Evolutionary conservation across 208 protist species (phyloP), one percentile per base, ranked within the genome.

Genomic region (Trypanosoma platydactyli): DNA sequence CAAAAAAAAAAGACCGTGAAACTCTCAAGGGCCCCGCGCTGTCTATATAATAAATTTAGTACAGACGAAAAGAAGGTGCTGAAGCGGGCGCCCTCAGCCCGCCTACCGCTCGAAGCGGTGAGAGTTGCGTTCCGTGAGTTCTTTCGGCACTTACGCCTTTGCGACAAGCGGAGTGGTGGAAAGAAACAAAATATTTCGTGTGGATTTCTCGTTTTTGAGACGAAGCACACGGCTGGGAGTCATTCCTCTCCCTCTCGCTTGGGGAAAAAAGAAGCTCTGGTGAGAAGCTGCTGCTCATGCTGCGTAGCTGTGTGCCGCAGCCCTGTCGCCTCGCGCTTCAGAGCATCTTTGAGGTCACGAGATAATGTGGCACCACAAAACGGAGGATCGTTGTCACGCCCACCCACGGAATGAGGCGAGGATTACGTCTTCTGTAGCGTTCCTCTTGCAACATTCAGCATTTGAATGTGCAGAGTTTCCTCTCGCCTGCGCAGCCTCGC

Each of bases 281-380:
- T 64, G 11, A 71, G 56, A 24, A 71, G 15, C 56, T 64, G 65
- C 35, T 46, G 54, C 48, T 71, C 65, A 38, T 46, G 54, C 25
- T 35, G 44, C 33, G 63, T 58, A 2, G 56, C 35, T 7, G 24
- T 35, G 12, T 71, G 56, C 25, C 58, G 38, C 41, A 64, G 22
- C 33, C n/a, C 65, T 29, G n/a, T 35, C 11, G 65, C 65, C 48
- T 57, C 54, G 18, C 35, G 42, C 30, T 42, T 55, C n/a, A 71
- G 13, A 11, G 27, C 65, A 22, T 1, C 64, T 49, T 11, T 46
- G 9, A 25, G n/a, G 35, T 68, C 51, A 13, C 16, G 15, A 11
- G 35, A 7, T 5, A 18, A 18, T 6, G 44, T 40, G 27, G 29
- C 1, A 5, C 6, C 54, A 44, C 3, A 7, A 12, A 45, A 24